Conservation (phyloP, 1,284 basidiomycete species). For the Mycena citricolor region DNA sequence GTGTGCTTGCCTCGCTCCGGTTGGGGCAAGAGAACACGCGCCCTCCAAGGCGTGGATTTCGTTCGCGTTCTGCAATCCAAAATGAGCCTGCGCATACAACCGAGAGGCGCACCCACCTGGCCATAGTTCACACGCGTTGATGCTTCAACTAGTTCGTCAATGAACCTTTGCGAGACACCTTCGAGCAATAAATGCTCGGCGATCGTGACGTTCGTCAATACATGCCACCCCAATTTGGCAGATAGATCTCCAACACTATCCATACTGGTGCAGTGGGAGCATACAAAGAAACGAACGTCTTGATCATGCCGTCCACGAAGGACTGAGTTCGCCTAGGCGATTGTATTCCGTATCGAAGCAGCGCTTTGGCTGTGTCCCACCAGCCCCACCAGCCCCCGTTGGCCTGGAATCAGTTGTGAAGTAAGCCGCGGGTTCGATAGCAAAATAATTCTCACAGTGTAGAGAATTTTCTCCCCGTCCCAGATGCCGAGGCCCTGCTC, state of each 20-base stretch:
- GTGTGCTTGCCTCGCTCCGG: slow-evolving; percentile 47
- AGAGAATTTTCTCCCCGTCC: slow-evolving; percentile 78
- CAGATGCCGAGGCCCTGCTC: slow-evolving; percentile 67
- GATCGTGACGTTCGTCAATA: slow-evolving; percentile 53
- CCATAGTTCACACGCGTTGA: slow-evolving; percentile 90
- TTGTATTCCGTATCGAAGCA: slow-evolving; percentile 81
- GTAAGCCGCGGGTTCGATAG: slow-evolving; percentile 25
- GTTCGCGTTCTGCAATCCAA: slow-evolving; percentile 55
- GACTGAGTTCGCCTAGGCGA: slow-evolving; percentile 61
- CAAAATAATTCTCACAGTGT: slow-evolving; percentile 48
- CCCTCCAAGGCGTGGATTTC: slow-evolving; percentile 83
- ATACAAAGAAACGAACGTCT: slow-evolving; percentile 63
- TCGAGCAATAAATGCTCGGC: slow-evolving; percentile 59
- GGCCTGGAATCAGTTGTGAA: slow-evolving; percentile 19
- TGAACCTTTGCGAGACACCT: slow-evolving; percentile 60
- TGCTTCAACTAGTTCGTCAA: slow-evolving; percentile 80
- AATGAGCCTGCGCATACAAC: background rate
- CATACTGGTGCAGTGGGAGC: slow-evolving; percentile 59
- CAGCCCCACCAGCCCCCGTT: slow-evolving; percentile 59
- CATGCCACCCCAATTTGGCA: slow-evolving; percentile 50
- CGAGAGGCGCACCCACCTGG: slow-evolving; percentile 48
- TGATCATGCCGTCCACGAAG: slow-evolving; percentile 56
- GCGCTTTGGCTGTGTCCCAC: slow-evolving; percentile 71
- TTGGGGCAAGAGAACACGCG: slow-evolving; percentile 71
- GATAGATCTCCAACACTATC: slow-evolving; percentile 60